phyloP scores from a whole-genome alignment of 305 asterid genomes.

The Plantago lanceolata region DNA sequence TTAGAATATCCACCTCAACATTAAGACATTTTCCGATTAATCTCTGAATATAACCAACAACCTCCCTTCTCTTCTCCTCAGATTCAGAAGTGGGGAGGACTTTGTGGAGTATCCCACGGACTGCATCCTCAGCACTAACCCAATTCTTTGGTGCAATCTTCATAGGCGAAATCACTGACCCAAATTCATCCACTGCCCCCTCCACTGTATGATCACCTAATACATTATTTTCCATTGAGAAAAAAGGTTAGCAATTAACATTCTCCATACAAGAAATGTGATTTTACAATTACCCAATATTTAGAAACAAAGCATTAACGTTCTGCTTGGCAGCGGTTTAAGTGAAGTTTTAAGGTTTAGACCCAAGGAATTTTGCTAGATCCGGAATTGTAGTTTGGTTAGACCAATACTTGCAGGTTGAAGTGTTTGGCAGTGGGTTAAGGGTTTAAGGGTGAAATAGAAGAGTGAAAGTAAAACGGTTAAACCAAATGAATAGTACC shows the following conservation, averaged over 20 bases:
- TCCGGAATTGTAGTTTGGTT: too few species aligned
- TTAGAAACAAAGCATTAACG: neutral
- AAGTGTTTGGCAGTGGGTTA: too few species aligned
- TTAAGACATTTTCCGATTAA: conserved; percentile 48
- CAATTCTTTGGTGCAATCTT: conserved; percentile 44
- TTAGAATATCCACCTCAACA: conserved; percentile 52
- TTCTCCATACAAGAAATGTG: neutral
- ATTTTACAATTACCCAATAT: neutral
- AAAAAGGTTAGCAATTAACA: conserved; percentile 5
- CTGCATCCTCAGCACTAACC: conserved; percentile 55
- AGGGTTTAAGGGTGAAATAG: too few species aligned
- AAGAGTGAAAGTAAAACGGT: too few species aligned
- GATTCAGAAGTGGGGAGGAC: conserved; percentile 66
- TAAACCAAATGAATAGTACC: too few species aligned
- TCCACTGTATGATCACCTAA: conserved; percentile 42
- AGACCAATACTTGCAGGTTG: too few species aligned
- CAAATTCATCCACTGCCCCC: conserved; percentile 32
- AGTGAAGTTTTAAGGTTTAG: too few species aligned
- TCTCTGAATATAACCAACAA: conserved; percentile 62
- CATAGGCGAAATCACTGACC: conserved; percentile 25
- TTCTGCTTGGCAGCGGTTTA: too few species aligned
- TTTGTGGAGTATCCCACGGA: conserved; percentile 40
- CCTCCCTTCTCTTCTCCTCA: conserved; percentile 51
- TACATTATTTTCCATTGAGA: conserved; percentile 1
- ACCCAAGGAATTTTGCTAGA: too few species aligned